Conservation (phyloP, 2,329 filamentous ascomycete genomes). For the Zasmidium citrigriseum region DNA sequence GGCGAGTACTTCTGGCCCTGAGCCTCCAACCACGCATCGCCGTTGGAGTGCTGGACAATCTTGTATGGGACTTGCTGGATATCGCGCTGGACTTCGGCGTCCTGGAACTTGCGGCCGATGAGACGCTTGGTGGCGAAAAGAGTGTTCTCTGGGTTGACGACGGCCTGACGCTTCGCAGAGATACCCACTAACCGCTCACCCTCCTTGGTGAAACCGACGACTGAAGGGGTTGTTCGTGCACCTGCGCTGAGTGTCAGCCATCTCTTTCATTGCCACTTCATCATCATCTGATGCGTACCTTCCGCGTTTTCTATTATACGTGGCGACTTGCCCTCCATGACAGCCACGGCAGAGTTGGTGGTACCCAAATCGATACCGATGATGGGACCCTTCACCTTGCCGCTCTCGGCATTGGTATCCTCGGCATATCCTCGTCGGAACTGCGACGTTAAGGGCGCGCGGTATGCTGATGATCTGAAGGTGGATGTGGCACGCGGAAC, state of each 20-base stretch:
- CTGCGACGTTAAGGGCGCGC: conserved; percentile 69
- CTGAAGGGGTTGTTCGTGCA: conserved; percentile 87
- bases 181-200: conserved; percentile 96
- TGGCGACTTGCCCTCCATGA: conserved; percentile 95
- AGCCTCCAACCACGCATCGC: conserved; percentile 93
- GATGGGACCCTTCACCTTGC: conserved; percentile 90
- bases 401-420: conserved; percentile 53
- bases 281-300: conserved; percentile 56
- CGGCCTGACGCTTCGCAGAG: conserved; percentile 94
- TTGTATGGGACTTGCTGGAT: conserved; percentile 98
- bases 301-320: conserved; percentile 98
- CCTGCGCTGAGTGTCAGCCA: conserved; percentile 50
- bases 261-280: neutral
- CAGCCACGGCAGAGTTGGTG: conserved; percentile 94
- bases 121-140: conserved; percentile 98
- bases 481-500: conserved; percentile 37
- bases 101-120: conserved; percentile 95
- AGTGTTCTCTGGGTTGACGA: conserved; percentile 98
- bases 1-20: conserved; percentile 95
- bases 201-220: conserved; percentile 93
- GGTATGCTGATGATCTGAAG: conserved; percentile 43
- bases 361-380: conserved; percentile 99
- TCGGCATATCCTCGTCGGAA: conserved; percentile 72
- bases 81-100: conserved; percentile 90
- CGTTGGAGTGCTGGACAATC: conserved; percentile 95